Evolutionary conservation across 345 rosid genomes (phyloP).

Genomic region (Laguncularia racemosa): DNA sequence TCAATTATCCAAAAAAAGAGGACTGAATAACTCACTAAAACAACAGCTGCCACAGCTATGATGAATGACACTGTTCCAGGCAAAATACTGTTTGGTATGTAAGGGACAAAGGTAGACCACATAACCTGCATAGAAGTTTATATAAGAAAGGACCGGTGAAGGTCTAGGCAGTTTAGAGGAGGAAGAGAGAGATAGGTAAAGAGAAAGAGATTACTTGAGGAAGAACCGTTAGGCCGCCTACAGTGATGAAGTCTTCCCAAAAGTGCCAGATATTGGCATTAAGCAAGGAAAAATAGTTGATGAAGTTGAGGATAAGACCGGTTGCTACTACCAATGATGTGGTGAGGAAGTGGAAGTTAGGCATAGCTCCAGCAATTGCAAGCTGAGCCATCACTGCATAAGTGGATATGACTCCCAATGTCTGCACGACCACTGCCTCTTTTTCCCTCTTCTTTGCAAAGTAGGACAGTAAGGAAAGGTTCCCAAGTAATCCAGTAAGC

Average conservation of each 20-base stretch:
- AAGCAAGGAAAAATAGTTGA: constrained; percentile 47
- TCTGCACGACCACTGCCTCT: constrained; percentile 71
- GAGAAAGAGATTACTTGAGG: constrained; percentile 51
- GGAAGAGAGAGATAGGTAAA: constrained; percentile 5
- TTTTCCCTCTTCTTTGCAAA: constrained; percentile 74
- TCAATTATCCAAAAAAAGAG: neutral
- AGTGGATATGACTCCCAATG: constrained; percentile 63
- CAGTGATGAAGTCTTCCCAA: constrained; percentile 83
- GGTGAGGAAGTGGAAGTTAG: constrained; percentile 40
- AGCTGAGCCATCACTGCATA: constrained; percentile 65
- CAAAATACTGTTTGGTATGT: constrained; percentile 54
- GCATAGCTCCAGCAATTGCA: constrained; percentile 82
- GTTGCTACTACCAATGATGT: constrained; percentile 45
- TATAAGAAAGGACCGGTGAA: constrained; percentile 2
- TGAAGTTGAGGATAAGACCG: constrained; percentile 53
- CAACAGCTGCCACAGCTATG: constrained; percentile 53
- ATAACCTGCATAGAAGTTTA: constrained; percentile 40
- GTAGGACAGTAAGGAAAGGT: constrained; percentile 77
- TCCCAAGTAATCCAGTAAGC: constrained; percentile 84
- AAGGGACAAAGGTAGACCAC: constrained; percentile 93
- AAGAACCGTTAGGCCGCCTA: constrained; percentile 68
- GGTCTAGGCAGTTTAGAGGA: neutral
- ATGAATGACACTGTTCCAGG: constrained; percentile 60
- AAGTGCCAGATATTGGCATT: constrained; percentile 44
- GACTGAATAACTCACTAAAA: constrained; percentile 46